Base-by-base conservation (phyloP, 192 early-diverging fungal species). In the Coemansia javaensis region DNA sequence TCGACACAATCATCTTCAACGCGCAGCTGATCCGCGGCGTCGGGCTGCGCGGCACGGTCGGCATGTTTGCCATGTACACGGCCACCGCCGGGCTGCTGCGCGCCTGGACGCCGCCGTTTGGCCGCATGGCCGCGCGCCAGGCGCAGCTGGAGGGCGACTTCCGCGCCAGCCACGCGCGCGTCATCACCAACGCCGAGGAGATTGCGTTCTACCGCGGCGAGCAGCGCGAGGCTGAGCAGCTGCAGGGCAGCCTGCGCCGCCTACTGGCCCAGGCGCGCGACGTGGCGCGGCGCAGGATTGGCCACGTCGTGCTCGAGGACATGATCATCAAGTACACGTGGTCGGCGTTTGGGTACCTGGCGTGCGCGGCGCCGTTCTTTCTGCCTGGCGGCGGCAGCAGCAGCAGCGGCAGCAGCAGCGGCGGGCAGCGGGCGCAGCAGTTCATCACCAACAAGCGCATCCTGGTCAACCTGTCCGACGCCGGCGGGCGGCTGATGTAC, bases 321-420 rank as follows among this genome's bases (percentile, higher is more conserved):
- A 93, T 94, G 75, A 77, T 97, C 18, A 91, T 98, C 74, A 98
- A 98, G 67, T 98, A 98, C 74, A 83, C 77, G 7, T 98, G 94
- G 94, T 86, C 86, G 28, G 92, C 94, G 28, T 79, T 91, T 46
- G 94, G 94, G 16, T 78, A 93, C 35, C 62, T 87, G 32, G 81
- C 88, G 44, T 85, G 88, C 46, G 81, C 85, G 33, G 74, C 95
- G 41, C 94, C 94, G 2, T 91, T 95, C 33, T 95, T 98, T 59
- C 80, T 86, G 48, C 79, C 79, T 18, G 75, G 75, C 1, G 81
- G 76, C 10, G 78, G 65, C 48, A 31, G 44, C 73, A 3, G 39
- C 35, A 6, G 41, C 49, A 8, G 54, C 14, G 36, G 28, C 11
- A 51, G 35, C 37, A 46, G 47, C 18, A 45, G 65, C 40, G 36